These are phyloP conservation scores for Jamesozyma piceae DNA, from an alignment of 805 yeast species.

Conservation along the genomic window DNA sequence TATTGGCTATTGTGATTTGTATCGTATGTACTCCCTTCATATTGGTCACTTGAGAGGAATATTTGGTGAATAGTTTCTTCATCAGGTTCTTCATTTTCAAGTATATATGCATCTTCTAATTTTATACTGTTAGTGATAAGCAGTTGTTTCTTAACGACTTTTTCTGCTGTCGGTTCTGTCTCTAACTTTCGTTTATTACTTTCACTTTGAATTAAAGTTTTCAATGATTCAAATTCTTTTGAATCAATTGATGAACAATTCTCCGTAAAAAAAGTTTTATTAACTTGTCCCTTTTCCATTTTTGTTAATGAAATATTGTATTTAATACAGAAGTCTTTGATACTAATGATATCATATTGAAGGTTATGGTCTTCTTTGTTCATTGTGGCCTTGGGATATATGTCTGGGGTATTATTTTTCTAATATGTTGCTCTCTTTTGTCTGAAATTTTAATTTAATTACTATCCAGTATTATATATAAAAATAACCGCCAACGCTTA, in stretches of 20 bases:
- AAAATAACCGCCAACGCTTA: no score
- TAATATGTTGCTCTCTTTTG: no score
- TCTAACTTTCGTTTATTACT: neutral
- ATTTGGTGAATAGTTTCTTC: neutral
- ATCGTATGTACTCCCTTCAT: neutral
- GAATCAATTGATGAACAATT: constrained; percentile 3
- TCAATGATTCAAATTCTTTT: constrained; percentile 4
- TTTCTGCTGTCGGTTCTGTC: neutral
- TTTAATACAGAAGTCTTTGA: constrained; percentile 3
- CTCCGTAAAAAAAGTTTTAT: constrained; percentile 1
- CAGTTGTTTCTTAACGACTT: neutral
- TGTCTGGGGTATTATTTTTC: no score
- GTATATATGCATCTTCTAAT: neutral
- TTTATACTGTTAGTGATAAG: neutral
- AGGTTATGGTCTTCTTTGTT: neutral
- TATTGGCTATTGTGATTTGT: neutral
- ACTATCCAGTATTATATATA: no score
- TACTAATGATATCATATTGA: constrained; percentile 1
- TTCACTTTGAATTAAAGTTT: neutral
- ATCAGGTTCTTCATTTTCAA: neutral
- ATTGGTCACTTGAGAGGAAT: neutral
- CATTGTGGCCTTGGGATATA: no score
- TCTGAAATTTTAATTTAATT: no score
- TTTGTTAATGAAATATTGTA: constrained; percentile 3
- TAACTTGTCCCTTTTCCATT: neutral